phyloP scores from a whole-genome alignment of 768 basidiomycete genomes.

The Pulveroboletus sp. region DNA sequence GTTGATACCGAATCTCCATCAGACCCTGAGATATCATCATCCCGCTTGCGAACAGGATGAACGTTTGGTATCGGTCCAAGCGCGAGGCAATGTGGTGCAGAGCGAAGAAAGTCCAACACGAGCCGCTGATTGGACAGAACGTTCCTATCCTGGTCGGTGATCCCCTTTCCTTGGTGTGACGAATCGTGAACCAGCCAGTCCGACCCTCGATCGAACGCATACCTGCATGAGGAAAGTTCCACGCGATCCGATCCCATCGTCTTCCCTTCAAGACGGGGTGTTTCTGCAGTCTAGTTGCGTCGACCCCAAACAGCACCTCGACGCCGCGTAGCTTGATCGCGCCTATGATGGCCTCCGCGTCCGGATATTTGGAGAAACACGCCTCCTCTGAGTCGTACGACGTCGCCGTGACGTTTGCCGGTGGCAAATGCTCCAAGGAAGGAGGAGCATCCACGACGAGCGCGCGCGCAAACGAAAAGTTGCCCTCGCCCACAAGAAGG shows the following conservation, averaged over 20 bases:
- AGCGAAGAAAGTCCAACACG: conserved; percentile 76
- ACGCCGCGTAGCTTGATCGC: conserved; percentile 56
- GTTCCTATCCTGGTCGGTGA: conserved; percentile 91
- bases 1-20: conserved; percentile 10
- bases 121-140: conserved; percentile 85
- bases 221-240: conserved; percentile 98
- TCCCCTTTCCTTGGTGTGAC: conserved; percentile 64
- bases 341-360: conserved; percentile 55
- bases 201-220: conserved; percentile 19
- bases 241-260: conserved; percentile 76
- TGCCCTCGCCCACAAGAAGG: conserved; percentile 86
- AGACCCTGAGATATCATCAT: conserved; percentile 10
- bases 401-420: conserved; percentile 76
- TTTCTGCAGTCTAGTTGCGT: conserved; percentile 76
- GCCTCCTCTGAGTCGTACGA: conserved; percentile 76
- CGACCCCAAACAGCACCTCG: conserved; percentile 73
- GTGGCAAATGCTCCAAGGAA: conserved; percentile 49
- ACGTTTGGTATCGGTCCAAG: conserved; percentile 51
- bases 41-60: conserved; percentile 37
- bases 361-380: conserved; percentile 81
- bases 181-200: not conserved
- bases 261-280: conserved; percentile 51
- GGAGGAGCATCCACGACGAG: conserved; percentile 49
- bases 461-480: conserved; percentile 87
- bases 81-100: conserved; percentile 57